A percentile compares a stretch with the other conserved stretches of the same genome.
These are phyloP conservation scores for Pyrenophora seminiperda DNA, from an alignment of 2,329 filamentous ascomycete genomes.

Conservation along the genomic window DNA sequence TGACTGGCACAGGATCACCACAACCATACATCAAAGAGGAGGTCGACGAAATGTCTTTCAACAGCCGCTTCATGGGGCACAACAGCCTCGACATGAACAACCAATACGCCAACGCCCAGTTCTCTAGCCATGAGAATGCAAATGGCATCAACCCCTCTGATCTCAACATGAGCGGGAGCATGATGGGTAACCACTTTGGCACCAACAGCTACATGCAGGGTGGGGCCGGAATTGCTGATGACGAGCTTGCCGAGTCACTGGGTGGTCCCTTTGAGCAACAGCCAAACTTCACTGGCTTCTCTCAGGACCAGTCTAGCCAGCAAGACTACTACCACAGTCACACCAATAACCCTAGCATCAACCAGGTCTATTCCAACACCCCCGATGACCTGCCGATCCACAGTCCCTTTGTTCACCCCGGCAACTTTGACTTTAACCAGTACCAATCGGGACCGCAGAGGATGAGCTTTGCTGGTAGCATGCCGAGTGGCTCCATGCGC, in stretches of 20 bases:
- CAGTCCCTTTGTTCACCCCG: constrained; percentile 76
- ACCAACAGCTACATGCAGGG: constrained; percentile 75
- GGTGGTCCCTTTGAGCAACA: constrained; percentile 59
- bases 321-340: constrained; percentile 56
- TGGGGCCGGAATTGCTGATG: constrained; percentile 80
- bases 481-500: constrained; percentile 42
- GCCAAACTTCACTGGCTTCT: constrained; percentile 55
- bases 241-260: constrained; percentile 79
- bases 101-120: constrained; percentile 55
- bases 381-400: constrained; percentile 91
- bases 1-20: constrained; percentile 61
- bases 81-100: constrained; percentile 59
- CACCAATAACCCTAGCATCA: constrained; percentile 66
- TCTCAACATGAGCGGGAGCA: constrained; percentile 71
- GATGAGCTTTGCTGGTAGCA: constrained; percentile 47
- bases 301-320: constrained; percentile 63
- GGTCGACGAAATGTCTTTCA: constrained; percentile 66
- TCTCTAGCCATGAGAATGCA: constrained; percentile 48
- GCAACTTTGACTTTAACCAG: constrained; percentile 74
- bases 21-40: constrained; percentile 72
- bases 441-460: constrained; percentile 70
- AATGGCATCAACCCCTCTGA: constrained; percentile 79
- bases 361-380: constrained; percentile 81
- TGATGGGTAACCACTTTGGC: constrained; percentile 62
- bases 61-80: constrained; percentile 56